Evolutionary conservation across 148 eudicot species (phyloP).

Genomic region (Camellia lanceoleosa): DNA sequence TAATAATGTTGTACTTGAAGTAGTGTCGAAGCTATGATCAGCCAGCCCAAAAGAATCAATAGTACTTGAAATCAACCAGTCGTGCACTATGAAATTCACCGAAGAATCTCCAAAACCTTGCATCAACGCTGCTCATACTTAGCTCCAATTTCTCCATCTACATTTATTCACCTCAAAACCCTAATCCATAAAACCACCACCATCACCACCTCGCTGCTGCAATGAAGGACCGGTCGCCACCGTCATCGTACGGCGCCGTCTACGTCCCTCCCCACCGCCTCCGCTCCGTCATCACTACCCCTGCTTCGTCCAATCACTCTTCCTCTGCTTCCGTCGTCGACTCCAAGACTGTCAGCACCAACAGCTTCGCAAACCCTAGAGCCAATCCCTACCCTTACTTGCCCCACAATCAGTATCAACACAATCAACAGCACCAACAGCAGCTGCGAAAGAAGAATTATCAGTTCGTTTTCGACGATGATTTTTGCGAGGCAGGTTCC

Average conservation of each 20-base stretch:
- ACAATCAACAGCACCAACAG: conserved; percentile 14
- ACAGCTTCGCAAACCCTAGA: conserved; percentile 17
- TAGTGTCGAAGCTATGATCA: no score
- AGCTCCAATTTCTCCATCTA: not conserved
- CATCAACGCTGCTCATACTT: no score
- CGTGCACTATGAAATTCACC: no score
- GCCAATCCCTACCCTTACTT: conserved; percentile 30
- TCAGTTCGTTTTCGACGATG: conserved; percentile 25
- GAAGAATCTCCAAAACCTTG: no score
- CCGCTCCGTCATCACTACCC: conserved; percentile 43
- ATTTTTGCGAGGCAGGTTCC: conserved; percentile 37
- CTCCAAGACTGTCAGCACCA: conserved; percentile 12
- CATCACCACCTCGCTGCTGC: conserved; percentile 5
- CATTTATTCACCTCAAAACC: conserved; percentile 25
- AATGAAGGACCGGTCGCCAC: conserved; percentile 10
- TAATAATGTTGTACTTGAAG: no score
- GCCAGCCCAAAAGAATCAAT: no score
- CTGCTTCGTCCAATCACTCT: conserved; percentile 31
- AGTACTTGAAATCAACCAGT: no score
- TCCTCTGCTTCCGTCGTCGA: conserved; percentile 20
- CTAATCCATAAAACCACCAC: conserved; percentile 13
- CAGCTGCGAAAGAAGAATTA: conserved; percentile 21
- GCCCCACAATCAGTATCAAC: conserved; percentile 23
- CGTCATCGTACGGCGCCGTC: conserved; percentile 26
- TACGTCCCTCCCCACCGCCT: conserved; percentile 90